These are phyloP conservation scores for Acacia crassicarpa DNA, from an alignment of 306 rosid genomes.

Conservation along the genomic window DNA sequence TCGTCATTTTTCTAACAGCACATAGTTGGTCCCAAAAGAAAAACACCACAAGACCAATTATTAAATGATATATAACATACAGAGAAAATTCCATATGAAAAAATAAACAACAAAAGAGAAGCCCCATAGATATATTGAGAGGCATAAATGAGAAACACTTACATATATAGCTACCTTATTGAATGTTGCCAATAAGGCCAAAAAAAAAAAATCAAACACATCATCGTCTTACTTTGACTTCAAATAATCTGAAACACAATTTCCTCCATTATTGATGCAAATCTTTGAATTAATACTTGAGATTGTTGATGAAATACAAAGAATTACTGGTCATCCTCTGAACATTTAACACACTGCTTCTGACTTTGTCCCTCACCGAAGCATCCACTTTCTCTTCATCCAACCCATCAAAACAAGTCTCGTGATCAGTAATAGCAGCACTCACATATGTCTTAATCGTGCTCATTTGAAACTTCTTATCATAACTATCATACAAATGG, in stretches of 20 bases:
- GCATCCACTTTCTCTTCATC: constrained; percentile 35
- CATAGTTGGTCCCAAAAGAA: background rate
- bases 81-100: background rate
- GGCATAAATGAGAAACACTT: background rate
- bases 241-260: too few species aligned
- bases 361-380: constrained; percentile 20
- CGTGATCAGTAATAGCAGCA: constrained; percentile 43
- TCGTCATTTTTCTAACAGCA: too few species aligned
- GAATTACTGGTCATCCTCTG: constrained; percentile 51
- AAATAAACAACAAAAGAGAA: background rate
- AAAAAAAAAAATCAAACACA: background rate
- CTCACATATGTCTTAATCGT: constrained; percentile 49
- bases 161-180: background rate
- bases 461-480: constrained; percentile 33
- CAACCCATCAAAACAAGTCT: constrained; percentile 51
- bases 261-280: background rate
- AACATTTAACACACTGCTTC: constrained; percentile 22
- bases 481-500: constrained; percentile 13
- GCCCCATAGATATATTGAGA: background rate
- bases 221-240: background rate
- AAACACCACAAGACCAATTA: background rate
- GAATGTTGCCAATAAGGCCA: background rate
- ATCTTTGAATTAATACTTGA: constrained; percentile 7
- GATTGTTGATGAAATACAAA: constrained; percentile 48
- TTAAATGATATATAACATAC: background rate